Base-by-base conservation (phyloP, 108 stramenopile species). In the Pseudonitzschia delicatissima region DNA sequence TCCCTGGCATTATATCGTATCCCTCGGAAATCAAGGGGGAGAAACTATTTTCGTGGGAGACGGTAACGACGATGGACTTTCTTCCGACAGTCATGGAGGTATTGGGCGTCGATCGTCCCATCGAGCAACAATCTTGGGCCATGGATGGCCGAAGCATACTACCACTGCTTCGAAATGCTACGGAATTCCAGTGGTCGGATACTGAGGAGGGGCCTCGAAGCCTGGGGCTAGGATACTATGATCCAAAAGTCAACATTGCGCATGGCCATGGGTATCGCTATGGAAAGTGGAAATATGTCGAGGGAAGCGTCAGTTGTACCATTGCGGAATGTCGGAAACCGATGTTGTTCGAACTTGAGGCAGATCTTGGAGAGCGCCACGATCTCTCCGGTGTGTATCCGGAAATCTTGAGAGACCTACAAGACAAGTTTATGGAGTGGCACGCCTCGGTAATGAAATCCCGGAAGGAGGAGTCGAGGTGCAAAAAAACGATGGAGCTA, bases 211-310 rank as follows among this genome's bases (percentile, higher is more conserved):
- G 74, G 4, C 39, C 36, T 12, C 64, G 74, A 17, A 61, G 64
- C 11, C 17, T 74, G 17, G 74, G 74, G 9, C 33, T 61, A 35
- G 58, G 48, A 15, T 69, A 42, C 29, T 39, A 63, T 53, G 74
- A 74, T 63, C 57, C 62, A 17, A 42, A 34, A 27, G 27, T 49
- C 34, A 59, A 31, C 12, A 5, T 69, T n/a, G 28, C 35, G 6
- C 6, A 69, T 52, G 74, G 74, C 1, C 69, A 62, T 60, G 74
- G 74, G 13, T 75, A 47, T 32, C 59, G 74, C 36, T 66, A 36
- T 53, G 75, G 75, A 23, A 26, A 13, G 34, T 76, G 75, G 75
- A 76, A 76, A 36, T 76, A 65, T 48, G 75, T 76, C 5, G 55
- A 66, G 23, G 75, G 75, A 4, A 76, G 75, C 49, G 31, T 26